These are phyloP conservation scores for Cyanidiococcus yangmingshanensis DNA, from an alignment of 23 red algal genomes.

Conservation along the genomic window DNA sequence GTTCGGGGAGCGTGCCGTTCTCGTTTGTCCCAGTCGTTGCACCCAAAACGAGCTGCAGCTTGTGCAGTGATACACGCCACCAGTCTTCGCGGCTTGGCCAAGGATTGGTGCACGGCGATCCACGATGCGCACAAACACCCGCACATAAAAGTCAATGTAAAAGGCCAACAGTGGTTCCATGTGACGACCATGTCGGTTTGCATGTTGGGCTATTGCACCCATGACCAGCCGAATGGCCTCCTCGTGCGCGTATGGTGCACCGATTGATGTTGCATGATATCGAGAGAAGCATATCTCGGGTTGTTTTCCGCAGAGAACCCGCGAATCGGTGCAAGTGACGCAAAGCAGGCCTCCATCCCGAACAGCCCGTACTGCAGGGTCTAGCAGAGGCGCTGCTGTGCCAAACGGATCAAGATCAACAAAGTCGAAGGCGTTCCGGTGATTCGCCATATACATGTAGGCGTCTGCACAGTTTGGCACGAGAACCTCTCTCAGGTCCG, in stretches of 20 bases:
- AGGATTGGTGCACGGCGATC: conserved; percentile 38
- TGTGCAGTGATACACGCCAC: conserved; percentile 46
- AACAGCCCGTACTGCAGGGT: conserved; percentile 55
- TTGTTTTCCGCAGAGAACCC: conserved; percentile 73
- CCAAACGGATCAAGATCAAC: conserved; percentile 96
- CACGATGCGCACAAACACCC: conserved; percentile 66
- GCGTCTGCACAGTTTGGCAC: conserved; percentile 45
- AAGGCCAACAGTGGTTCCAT: conserved; percentile 68
- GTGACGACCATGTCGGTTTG: conserved; percentile 54
- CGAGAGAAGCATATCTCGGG: conserved; percentile 52
- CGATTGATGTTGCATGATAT: conserved; percentile 53
- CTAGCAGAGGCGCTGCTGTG: conserved; percentile 62
- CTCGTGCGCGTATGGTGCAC: conserved; percentile 57
- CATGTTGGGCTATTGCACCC: conserved; percentile 47
- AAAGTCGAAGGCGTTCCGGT: conserved; percentile 39
- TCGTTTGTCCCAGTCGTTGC: conserved; percentile 45
- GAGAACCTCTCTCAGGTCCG: conserved; percentile 26
- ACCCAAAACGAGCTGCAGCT: conserved; percentile 61
- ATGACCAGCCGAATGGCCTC: conserved; percentile 78
- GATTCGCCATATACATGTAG: conserved; percentile 46
- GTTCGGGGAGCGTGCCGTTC: not conserved
- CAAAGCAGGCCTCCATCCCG: conserved; percentile 64
- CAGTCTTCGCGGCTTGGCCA: conserved; percentile 34
- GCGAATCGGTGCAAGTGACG: conserved; percentile 89
- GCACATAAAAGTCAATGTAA: conserved; percentile 97